phyloP scores from a whole-genome alignment of 139 green algal species.

The Astrephomene gubernaculifera region DNA sequence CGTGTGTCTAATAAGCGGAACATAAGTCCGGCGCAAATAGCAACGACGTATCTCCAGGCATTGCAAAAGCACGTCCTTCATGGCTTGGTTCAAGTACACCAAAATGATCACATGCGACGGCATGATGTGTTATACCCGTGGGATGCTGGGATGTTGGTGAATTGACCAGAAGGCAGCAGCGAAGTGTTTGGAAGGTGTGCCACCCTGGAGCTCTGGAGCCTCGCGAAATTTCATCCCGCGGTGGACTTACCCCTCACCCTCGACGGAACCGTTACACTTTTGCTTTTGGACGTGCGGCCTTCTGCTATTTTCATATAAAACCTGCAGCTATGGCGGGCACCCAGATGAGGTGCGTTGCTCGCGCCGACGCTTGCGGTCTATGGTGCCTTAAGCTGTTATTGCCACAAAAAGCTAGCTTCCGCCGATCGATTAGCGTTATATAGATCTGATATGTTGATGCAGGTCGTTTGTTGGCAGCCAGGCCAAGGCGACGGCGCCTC shows the following conservation, averaged over 20 bases:
- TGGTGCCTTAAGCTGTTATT: neutral
- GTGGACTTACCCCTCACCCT: neutral
- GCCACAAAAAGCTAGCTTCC: too few relatives aligned
- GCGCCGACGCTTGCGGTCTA: neutral
- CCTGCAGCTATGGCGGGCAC: constrained; percentile 26
- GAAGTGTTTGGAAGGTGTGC: neutral
- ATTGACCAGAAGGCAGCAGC: neutral
- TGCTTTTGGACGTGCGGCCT: neutral
- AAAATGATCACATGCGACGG: too few relatives aligned
- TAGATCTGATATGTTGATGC: neutral
- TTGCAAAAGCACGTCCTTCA: too few relatives aligned
- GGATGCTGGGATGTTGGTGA: too few relatives aligned
- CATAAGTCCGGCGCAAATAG: too few relatives aligned
- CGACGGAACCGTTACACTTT: neutral
- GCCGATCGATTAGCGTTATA: too few relatives aligned
- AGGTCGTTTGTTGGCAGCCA: constrained; percentile 30
- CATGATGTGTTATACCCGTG: too few relatives aligned
- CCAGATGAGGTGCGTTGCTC: constrained; percentile 39
- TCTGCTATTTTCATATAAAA: neutral
- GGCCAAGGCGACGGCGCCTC: constrained; percentile 24
- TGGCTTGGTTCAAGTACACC: too few relatives aligned
- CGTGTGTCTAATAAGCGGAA: too few relatives aligned
- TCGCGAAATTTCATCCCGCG: neutral
- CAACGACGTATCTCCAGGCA: too few relatives aligned
- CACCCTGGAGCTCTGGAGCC: constrained; percentile 13